phyloP scores from a whole-genome alignment of 2,329 filamentous ascomycete species.

The Endoconidiophora polonica region DNA sequence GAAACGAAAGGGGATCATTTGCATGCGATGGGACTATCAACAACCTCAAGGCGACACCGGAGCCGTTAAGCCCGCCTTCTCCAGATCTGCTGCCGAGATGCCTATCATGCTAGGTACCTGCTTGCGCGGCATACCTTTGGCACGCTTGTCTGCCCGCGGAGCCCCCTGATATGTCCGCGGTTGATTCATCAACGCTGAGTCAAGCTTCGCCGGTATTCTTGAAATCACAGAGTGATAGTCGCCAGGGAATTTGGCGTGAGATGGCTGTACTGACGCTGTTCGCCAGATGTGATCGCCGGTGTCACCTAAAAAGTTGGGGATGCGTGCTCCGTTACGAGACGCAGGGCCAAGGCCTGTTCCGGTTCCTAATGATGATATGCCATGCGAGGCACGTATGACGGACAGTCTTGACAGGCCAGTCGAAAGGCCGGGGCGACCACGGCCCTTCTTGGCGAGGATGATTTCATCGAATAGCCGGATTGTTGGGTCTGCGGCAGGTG shows the following conservation, averaged over 20 bases:
- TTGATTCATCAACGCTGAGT: slow-evolving; percentile 78
- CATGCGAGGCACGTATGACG: slow-evolving; percentile 37
- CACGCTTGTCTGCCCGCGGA: slow-evolving; percentile 43
- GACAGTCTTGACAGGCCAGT: slow-evolving; percentile 46
- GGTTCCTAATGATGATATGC: slow-evolving; percentile 21
- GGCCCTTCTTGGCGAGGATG: slow-evolving; percentile 58
- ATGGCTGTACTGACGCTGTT: slow-evolving; percentile 42
- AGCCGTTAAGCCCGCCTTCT: slow-evolving; percentile 9
- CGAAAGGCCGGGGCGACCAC: slow-evolving; percentile 48
- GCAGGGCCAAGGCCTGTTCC: slow-evolving; percentile 2
- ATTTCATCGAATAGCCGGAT: slow-evolving; percentile 73
- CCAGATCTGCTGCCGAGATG: slow-evolving; percentile 22
- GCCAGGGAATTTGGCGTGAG: slow-evolving; percentile 44
- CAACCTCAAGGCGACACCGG: slow-evolving; percentile 3
- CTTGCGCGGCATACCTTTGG: slow-evolving; percentile 35
- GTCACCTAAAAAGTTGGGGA: slow-evolving; percentile 49
- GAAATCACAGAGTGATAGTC: slow-evolving; percentile 45
- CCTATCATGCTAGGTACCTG: slow-evolving; percentile 36
- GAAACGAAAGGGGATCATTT: too few species aligned
- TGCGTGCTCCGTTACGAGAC: slow-evolving; percentile 22
- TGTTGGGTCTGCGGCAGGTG: slow-evolving; percentile 40
- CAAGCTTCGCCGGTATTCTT: slow-evolving; percentile 64
- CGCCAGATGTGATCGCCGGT: slow-evolving; percentile 68
- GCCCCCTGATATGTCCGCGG: slow-evolving; percentile 78
- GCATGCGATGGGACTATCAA: too few species aligned